phyloP scores from a whole-genome alignment of 345 rosid species.

The Sapria himalayana region DNA sequence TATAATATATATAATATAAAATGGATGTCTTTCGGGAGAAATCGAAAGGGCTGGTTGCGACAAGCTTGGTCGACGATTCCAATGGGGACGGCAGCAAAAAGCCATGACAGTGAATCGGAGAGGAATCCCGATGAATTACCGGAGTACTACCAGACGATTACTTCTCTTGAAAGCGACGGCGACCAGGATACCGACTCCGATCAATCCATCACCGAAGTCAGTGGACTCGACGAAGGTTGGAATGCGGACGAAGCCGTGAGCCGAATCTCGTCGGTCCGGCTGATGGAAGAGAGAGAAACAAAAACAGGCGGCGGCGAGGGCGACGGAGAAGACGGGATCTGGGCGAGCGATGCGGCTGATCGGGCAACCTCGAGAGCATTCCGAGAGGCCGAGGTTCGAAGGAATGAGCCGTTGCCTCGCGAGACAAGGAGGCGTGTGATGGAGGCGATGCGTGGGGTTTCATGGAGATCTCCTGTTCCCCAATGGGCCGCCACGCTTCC shows the following conservation, averaged over 20 bases:
- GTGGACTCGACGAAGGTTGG: constrained; percentile 25
- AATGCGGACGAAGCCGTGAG: constrained; percentile 13
- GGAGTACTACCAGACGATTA: constrained; percentile 74
- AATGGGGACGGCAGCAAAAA: constrained; percentile 38
- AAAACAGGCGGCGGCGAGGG: constrained; percentile 15
- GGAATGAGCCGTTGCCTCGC: constrained; percentile 43
- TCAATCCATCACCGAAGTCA: constrained; percentile 7
- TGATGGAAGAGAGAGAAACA: constrained; percentile 20
- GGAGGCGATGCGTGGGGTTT: constrained; percentile 75
- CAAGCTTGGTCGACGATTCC: too few species aligned
- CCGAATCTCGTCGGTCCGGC: constrained; percentile 29
- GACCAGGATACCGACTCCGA: constrained; percentile 8
- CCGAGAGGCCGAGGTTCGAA: constrained; percentile 53
- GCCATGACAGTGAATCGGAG: constrained; percentile 49
- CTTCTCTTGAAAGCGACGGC: constrained; percentile 26
- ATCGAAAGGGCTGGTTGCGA: too few species aligned
- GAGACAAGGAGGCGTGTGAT: constrained; percentile 44
- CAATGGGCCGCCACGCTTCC: constrained; percentile 46
- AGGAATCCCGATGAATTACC: constrained; percentile 23
- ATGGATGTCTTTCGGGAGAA: too few species aligned
- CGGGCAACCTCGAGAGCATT: constrained; percentile 27
- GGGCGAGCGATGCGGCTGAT: constrained; percentile 17
- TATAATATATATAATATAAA: too few species aligned
- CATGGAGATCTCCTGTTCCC: constrained; percentile 53
- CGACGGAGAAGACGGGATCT: constrained; percentile 15